These are phyloP conservation scores for Chiua virens DNA, from an alignment of 768 basidiomycete genomes.

Conservation along the genomic window DNA sequence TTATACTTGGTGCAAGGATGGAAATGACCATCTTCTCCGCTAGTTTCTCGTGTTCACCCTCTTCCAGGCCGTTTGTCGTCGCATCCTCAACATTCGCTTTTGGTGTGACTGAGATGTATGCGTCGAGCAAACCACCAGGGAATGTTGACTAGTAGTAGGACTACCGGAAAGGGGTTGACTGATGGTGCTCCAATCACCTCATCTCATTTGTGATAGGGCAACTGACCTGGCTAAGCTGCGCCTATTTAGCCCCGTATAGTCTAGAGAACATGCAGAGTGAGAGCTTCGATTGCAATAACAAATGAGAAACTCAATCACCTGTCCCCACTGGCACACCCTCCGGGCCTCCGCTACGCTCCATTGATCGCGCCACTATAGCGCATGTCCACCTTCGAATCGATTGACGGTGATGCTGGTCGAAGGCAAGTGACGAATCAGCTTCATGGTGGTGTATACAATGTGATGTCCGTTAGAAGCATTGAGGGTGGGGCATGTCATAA, in stretches of 20 bases:
- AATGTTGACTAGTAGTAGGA: not conserved
- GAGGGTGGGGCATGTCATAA: not conserved
- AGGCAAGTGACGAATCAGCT: not conserved
- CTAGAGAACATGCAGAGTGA: not conserved
- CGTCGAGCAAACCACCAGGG: no score
- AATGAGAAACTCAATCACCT: not conserved
- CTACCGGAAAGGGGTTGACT: not conserved
- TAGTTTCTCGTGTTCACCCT: no score
- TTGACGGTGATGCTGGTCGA: not conserved
- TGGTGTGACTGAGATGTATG: no score
- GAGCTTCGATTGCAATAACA: not conserved
- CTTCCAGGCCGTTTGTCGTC: no score
- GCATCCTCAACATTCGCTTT: no score
- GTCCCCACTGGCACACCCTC: no score
- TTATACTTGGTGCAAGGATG: no score
- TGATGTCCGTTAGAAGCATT: not conserved
- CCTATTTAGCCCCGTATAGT: no score
- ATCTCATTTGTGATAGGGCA: not conserved
- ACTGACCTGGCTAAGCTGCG: no score
- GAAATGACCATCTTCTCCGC: no score
- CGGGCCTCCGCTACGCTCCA: no score
- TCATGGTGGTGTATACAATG: not conserved
- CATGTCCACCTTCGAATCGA: not conserved
- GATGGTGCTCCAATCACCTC: no score
- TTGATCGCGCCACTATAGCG: not conserved